These are phyloP conservation scores for Bidens hawaiensis DNA, from an alignment of 140 eudicot species.

Conservation along the genomic window DNA sequence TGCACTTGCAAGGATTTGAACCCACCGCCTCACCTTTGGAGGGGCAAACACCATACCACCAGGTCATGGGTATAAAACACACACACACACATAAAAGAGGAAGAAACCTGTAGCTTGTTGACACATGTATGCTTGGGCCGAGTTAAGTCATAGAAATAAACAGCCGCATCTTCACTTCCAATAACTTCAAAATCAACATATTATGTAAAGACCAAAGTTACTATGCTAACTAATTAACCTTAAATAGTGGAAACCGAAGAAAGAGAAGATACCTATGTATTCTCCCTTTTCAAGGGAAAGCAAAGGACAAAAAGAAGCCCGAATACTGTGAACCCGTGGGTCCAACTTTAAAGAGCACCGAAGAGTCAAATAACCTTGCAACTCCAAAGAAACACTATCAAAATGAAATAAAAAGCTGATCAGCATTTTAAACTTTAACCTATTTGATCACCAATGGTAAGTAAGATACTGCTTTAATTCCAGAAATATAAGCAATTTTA, in stretches of 20 bases:
- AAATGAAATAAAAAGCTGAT: neutral
- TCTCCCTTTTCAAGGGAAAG: constrained; percentile 99
- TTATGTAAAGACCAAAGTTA: neutral
- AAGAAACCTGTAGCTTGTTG: constrained; percentile 85
- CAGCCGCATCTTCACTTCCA: constrained; percentile 97
- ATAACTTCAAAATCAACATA: constrained; percentile 49
- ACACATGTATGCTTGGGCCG: constrained; percentile 90
- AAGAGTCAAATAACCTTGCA: constrained; percentile 79
- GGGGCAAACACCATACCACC: too few relatives aligned
- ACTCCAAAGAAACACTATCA: constrained; percentile 68
- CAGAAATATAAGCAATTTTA: neutral
- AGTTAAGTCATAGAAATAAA: constrained; percentile 92
- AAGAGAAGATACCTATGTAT: constrained; percentile 69
- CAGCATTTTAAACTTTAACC: neutral
- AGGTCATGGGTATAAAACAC: too few relatives aligned
- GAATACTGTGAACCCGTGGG: constrained; percentile 86
- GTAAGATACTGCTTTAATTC: neutral
- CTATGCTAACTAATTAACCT: neutral
- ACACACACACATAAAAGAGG: neutral
- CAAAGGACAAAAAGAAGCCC: constrained; percentile 97
- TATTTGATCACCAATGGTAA: neutral
- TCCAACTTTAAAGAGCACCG: constrained; percentile 80
- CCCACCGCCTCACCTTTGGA: too few relatives aligned
- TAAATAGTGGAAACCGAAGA: neutral
- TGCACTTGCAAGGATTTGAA: too few relatives aligned